Conservation (phyloP, 495 filamentous ascomycete genomes). For the Barbatosphaeria neglecta region DNA sequence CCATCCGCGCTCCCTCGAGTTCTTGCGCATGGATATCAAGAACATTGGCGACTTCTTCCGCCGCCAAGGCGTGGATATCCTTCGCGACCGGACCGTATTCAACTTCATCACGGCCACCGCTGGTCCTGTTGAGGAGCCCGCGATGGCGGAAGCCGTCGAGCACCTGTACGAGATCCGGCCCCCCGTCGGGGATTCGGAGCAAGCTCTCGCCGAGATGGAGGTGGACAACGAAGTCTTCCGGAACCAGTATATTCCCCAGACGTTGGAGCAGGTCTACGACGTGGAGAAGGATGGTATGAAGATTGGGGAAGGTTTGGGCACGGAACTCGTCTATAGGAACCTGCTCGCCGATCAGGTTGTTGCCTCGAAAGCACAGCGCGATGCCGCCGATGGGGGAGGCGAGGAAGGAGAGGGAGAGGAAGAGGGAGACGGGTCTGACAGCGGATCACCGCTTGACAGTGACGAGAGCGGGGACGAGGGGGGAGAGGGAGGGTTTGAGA, state of each 20-base stretch:
- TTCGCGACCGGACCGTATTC: conserved; percentile 64
- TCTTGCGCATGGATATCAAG: conserved; percentile 94
- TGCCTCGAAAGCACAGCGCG: conserved; percentile 18
- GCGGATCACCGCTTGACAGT: conserved; percentile 32
- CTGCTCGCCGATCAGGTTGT: conserved; percentile 62
- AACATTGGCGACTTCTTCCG: conserved; percentile 88
- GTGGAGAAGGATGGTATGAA: conserved; percentile 79
- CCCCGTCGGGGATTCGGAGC: conserved; percentile 24
- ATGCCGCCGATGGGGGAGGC: conserved; percentile 17
- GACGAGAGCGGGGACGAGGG: conserved; percentile 31
- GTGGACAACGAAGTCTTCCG: conserved; percentile 86
- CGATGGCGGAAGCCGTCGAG: conserved; percentile 29
- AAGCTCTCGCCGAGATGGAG: conserved; percentile 40
- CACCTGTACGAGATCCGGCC: conserved; percentile 29
- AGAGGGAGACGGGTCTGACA: conserved; percentile 26
- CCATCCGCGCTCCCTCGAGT: conserved; percentile 81
- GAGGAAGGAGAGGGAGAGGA: conserved; percentile 20
- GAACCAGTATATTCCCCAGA: conserved; percentile 90
- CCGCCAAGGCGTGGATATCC: conserved; percentile 65
- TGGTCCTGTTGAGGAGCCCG: conserved; percentile 38
- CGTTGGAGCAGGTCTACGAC: conserved; percentile 88
- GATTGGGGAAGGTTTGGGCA: conserved; percentile 57
- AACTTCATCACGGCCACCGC: conserved; percentile 59
- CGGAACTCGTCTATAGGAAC: conserved; percentile 66
- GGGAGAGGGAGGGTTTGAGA: conserved; percentile 42